Base-by-base conservation (phyloP, 306 rosid species). In the Quercus engelmannii region DNA sequence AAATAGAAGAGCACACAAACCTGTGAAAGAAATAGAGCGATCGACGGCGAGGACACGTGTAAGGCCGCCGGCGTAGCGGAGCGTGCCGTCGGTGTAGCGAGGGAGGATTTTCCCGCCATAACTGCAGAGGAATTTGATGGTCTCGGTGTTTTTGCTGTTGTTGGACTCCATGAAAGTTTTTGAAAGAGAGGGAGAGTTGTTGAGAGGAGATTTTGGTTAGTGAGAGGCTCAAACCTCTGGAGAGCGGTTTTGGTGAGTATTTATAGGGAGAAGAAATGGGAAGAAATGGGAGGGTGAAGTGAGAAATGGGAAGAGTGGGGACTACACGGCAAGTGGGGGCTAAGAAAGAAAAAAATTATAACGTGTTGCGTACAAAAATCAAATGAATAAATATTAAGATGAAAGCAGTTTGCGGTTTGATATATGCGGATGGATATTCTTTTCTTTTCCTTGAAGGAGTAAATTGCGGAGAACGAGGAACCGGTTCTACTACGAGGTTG, bases 71-170 rank as follows among this genome's bases (percentile, higher is more conserved):
- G 85, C 80, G 84, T 93, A 95, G 0, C 99, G 99, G 76, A 93
- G 93, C 26, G 59, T 17, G 77, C 92, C 98, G 73, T 92, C 98
- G 62, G 87, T 77, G 30, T 21, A 83, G 25, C 98, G 95, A 3
- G 93, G 99, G 23, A 83, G 91, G 63, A 95, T 95, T 83, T 82
- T 93, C 8, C 99, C 99, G 75, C 92, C 92, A 77, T 95, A 95
- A 87, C 99, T 95, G 57, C 87, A 91, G 55, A 95, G 96, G 61
- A 93, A 81, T 76, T 95, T 95, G 10, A 89, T 52, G 35, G 83
- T 9, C 30, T 83, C 78, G 6, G 78, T 20, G 55, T 17, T 73
- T 67, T 5, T 38, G 70, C 6, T 35, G 41, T 6, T 35, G 8
- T 71, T 58, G 35, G 55, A 62, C 71, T 49, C 83, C 92, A 86